A percentile compares a stretch with the other conserved stretches of the same genome.
These are phyloP conservation scores for Candida smagusa DNA, from an alignment of 1,139 yeast species.

Conservation along the genomic window DNA sequence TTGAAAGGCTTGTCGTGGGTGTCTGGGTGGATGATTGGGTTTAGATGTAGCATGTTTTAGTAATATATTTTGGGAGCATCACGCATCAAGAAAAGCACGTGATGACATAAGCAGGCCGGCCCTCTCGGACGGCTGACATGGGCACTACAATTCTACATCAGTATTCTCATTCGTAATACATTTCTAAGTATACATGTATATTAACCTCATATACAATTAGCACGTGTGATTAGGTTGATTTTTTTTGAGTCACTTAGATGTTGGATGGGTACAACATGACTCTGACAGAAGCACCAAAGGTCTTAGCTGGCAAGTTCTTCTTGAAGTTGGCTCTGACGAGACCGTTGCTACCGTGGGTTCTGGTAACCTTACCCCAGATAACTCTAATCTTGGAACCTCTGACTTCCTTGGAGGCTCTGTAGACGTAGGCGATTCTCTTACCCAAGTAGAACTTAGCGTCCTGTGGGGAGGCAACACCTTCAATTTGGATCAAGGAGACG, in stretches of 20 bases:
- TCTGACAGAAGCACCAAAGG: constrained; percentile 99
- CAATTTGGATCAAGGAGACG: constrained; percentile 93
- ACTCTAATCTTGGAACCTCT: constrained; percentile 99
- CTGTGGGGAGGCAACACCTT: constrained; percentile 87
- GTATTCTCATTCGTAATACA: constrained; percentile 7
- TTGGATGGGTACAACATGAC: constrained; percentile 99
- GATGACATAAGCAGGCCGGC: too few relatives aligned
- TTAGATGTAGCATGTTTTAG: constrained; percentile 28
- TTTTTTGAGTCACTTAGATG: constrained; percentile 60
- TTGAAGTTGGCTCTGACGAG: constrained; percentile 98
- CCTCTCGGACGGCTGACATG: too few relatives aligned
- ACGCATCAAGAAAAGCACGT: too few relatives aligned
- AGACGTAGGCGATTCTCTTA: constrained; percentile 98
- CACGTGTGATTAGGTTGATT: constrained; percentile 5
- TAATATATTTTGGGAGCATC: neutral
- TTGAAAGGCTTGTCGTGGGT: constrained; percentile 52
- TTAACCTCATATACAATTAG: constrained; percentile 8
- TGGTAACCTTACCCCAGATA: constrained; percentile 98
- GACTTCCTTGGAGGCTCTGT: constrained; percentile 97
- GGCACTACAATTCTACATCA: too few relatives aligned
- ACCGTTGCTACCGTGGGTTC: constrained; percentile 99
- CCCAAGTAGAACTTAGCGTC: constrained; percentile 99
- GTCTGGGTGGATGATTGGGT: constrained; percentile 44
- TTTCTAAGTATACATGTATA: constrained; percentile 9
- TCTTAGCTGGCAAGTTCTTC: constrained; percentile 98